These are phyloP conservation scores for Gloeopeniophorella convolvens DNA, from an alignment of 768 basidiomycete species.

Conservation along the genomic window DNA sequence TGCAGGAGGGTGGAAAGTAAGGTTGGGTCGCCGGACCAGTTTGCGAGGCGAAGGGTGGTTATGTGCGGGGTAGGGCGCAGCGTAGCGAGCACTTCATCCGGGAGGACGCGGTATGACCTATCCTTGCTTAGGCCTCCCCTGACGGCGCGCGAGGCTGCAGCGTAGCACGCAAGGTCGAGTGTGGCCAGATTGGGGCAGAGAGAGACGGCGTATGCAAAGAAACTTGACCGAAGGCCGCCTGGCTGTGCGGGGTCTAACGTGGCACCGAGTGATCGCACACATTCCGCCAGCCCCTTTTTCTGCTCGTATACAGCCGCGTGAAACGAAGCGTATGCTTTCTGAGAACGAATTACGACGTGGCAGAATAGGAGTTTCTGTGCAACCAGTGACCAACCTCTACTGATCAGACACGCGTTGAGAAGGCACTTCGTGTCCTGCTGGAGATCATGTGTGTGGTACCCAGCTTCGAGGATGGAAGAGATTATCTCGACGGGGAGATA, in stretches of 20 bases:
- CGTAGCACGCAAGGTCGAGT: conserved; percentile 54
- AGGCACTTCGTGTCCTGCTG: conserved; percentile 34
- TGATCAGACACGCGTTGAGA: conserved; percentile 52
- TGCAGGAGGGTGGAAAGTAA: conserved; percentile 56
- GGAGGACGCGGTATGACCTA: conserved; percentile 20
- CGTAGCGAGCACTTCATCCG: conserved; percentile 39
- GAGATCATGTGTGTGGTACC: conserved; percentile 35
- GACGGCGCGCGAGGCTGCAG: conserved; percentile 32
- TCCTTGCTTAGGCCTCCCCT: conserved; percentile 18
- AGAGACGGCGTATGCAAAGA: conserved; percentile 52
- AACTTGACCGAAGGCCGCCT: conserved; percentile 43
- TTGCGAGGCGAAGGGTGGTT: conserved; percentile 50
- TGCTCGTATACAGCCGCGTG: conserved; percentile 42
- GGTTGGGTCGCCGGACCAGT: conserved; percentile 61
- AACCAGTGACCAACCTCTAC: conserved; percentile 55
- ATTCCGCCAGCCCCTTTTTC: conserved; percentile 38
- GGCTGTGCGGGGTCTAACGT: conserved; percentile 67
- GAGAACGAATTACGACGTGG: conserved; percentile 46
- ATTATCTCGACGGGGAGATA: conserved; percentile 57
- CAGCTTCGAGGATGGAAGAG: conserved; percentile 54
- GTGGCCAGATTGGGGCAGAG: conserved; percentile 54
- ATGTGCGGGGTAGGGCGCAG: conserved; percentile 48
- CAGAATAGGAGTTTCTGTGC: conserved; percentile 63
- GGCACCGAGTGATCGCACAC: conserved; percentile 51
- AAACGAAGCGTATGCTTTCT: conserved; percentile 50